Base-by-base conservation (phyloP, 768 basidiomycete species). In the Lentinula raphanica region DNA sequence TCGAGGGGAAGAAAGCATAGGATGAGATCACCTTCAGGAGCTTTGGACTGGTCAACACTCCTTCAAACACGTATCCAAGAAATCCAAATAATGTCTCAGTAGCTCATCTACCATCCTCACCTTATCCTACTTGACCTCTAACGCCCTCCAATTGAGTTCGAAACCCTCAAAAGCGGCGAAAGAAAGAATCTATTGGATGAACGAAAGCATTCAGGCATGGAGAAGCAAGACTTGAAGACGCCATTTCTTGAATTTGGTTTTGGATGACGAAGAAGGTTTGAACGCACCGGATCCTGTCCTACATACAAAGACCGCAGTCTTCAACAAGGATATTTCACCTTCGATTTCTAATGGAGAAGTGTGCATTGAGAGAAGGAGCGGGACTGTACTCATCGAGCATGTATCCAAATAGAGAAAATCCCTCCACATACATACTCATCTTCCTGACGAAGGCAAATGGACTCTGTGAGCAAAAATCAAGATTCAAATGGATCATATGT, bases 101-200 rank as follows among this genome's bases (percentile, higher is more conserved):
- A 99, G 79, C 71, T 98, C 92, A 71, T 99, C 97, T 57, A 99
- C 97, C 12, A 95, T 98, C 48, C 84, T 86, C 31, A 97, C 94
- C 62, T 88, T 91, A 42, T 83, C 83, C 58, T 98, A 71, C 73
- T 94, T 95, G 23, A 73, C 80, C 71, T 98, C 93, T 56, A 99
- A 74, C 54, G 79, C 75, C 31, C 88, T 81, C 97, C 97, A 99
- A 65, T 97, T 94, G 1, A 91, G 88, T 71, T 99, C 97, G 13
- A 99, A 77, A 1, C 98, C 95, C 72, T 97, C 96, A 64, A 90
- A 90, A 2, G 94, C 95, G 38, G 90, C 87, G 69, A 96, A 99
- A 3, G 90, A 91, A 39, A 97, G 76, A 65, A 98, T 90, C 69
- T 98, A 94, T 69, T 98, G 92, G 21, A 98, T 85, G 66, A 96